Evolutionary conservation across 371 early-diverging fungal species (phyloP).

Genomic region (Actinomortierella ambigua): DNA sequence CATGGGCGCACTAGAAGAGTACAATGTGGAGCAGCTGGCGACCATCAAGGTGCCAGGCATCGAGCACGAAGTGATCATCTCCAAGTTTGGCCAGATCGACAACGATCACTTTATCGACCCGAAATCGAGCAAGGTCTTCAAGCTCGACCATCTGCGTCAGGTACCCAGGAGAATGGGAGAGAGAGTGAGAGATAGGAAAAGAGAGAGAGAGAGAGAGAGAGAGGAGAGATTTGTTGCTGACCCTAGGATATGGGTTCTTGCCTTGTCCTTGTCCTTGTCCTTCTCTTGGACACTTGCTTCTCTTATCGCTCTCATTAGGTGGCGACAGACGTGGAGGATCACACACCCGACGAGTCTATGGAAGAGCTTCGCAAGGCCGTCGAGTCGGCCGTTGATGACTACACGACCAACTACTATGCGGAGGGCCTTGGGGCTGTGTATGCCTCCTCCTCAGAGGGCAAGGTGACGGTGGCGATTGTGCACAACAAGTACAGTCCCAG

Average conservation of each 20-base stretch:
- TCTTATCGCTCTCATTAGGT: no score
- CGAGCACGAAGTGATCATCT: slow-evolving; percentile 74
- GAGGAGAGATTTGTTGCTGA: no score
- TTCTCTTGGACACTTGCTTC: neutral
- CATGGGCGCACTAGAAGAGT: slow-evolving; percentile 73
- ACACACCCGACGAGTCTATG: slow-evolving; percentile 51
- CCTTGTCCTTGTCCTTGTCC: neutral
- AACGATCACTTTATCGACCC: slow-evolving; percentile 77
- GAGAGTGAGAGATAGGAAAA: no score
- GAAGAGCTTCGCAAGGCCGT: slow-evolving; percentile 64
- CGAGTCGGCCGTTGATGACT: slow-evolving; percentile 64
- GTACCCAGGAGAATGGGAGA: no score
- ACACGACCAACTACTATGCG: slow-evolving; percentile 81
- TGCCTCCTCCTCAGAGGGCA: slow-evolving; percentile 47
- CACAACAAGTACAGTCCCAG: slow-evolving; percentile 89
- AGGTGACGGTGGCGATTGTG: slow-evolving; percentile 74
- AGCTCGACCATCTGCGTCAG: slow-evolving; percentile 77
- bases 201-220: no score
- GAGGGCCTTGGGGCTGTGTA: slow-evolving; percentile 76
- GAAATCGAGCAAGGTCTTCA: slow-evolving; percentile 66
- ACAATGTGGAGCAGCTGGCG: slow-evolving; percentile 85
- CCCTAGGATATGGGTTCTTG: no score
- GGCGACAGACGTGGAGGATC: slow-evolving; percentile 63
- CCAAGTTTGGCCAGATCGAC: slow-evolving; percentile 69
- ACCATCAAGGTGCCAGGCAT: slow-evolving; percentile 69